These are phyloP conservation scores for Niveomyces coronatus DNA, from an alignment of 2,329 filamentous ascomycete genomes.

Conservation along the genomic window DNA sequence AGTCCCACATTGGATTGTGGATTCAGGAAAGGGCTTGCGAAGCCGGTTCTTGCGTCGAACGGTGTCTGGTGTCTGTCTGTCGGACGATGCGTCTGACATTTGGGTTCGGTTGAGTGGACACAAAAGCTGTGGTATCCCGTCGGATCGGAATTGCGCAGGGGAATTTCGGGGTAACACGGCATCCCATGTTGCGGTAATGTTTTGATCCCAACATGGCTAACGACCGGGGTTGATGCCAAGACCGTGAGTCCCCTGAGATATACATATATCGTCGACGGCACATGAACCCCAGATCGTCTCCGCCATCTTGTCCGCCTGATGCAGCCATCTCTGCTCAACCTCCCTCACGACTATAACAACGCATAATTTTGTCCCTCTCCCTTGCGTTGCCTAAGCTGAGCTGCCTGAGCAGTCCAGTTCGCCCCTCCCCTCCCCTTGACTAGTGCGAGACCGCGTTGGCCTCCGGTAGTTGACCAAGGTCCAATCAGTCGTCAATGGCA, in stretches of 20 bases:
- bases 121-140: conserved; percentile 3
- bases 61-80: too few relatives aligned
- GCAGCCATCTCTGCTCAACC: background rate
- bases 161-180: background rate
- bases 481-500: conserved; percentile 3
- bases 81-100: too few relatives aligned
- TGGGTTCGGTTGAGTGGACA: background rate
- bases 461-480: background rate
- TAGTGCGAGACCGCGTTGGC: conserved; percentile 4
- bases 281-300: too few relatives aligned
- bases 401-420: background rate
- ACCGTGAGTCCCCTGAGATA: too few relatives aligned
- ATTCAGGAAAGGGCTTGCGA: background rate
- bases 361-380: background rate
- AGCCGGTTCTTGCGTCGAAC: too few relatives aligned
- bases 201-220: too few relatives aligned
- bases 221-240: too few relatives aligned
- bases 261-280: too few relatives aligned
- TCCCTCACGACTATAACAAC: background rate
- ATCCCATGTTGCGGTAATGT: background rate
- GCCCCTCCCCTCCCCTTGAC: conserved; percentile 5
- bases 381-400: background rate
- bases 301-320: too few relatives aligned
- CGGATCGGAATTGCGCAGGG: conserved; percentile 4
- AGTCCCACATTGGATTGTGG: conserved; percentile 7